Evolutionary conservation across 257 asterid species (phyloP), one percentile per base, ranked within the genome.

Genomic region (Solanum phureja): DNA sequence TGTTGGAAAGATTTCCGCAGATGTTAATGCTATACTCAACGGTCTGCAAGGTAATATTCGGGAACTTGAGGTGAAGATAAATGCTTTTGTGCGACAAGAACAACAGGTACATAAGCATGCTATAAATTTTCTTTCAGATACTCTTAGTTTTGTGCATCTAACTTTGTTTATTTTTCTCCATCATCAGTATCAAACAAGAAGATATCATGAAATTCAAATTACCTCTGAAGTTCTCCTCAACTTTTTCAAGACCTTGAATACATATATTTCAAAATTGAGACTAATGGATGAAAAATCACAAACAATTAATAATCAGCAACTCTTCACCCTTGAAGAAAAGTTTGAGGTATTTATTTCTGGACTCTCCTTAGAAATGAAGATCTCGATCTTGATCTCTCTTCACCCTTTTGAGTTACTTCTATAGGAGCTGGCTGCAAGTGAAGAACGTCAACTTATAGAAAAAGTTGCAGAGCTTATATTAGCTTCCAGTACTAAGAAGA

Each of bases 351-450:
- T 56, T 79, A 40, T 71, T 19, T 58, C 64, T 3, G 29, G 27
- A 60, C 42, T 4, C 24, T 10, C 44, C 18, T 34, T 46, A 3
- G 42, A 81, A 29, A 82, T 82, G 42, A 82, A 16, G 69, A 82
- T 31, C 3, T 82, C 3, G 3, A 49, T 82, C 31, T 46, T 86
- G 9, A 21, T 62, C 27, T 37, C 21, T 64, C 76, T 62, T 75
- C 69, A 85, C 38, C 56, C 19, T 84, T 77, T 77, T 37, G 14
- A 19, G 73, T 86, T 37, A 16, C 46, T 91, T 77, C 14, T 52
- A 35, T 87, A 93, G 96, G 94, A 91, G 31, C 87, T 91, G 84
- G 90, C 95, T 76, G 87, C 91, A 60, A 89, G 58, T 87, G 96
- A 94, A 91, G 94, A 91, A 86, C 92, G 64, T 82, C 90, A 92